A percentile compares a stretch with the other conserved stretches of the same genome.
Evolutionary conservation across 495 filamentous ascomycete genomes (phyloP).

Genomic region (Clavariopsis aquatica): DNA sequence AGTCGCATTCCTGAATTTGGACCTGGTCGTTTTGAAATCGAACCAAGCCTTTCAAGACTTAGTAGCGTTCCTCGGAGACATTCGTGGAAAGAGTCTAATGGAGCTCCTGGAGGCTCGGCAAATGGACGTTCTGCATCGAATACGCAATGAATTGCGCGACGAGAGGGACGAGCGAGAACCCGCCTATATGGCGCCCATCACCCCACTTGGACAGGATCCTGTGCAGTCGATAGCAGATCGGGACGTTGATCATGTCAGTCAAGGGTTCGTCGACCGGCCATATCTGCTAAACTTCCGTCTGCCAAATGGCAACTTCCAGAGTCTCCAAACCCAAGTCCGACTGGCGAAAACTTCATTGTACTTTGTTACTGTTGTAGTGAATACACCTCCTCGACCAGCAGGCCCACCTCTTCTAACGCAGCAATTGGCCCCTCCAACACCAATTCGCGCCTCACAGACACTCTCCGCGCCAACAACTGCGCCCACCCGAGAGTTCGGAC

Average conservation of each 20-base stretch:
- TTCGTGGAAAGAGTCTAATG: conserved; percentile 40
- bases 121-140: conserved; percentile 35
- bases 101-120: conserved; percentile 37
- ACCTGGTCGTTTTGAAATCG: conserved; percentile 44
- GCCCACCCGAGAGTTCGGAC: conserved; percentile 24
- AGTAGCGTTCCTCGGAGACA: conserved; percentile 33
- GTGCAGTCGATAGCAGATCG: conserved; percentile 35
- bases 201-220: conserved; percentile 37
- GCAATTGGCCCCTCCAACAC: conserved; percentile 36
- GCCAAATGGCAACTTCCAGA: conserved; percentile 22
- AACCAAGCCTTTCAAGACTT: conserved; percentile 44
- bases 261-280: conserved; percentile 31
- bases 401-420: conserved; percentile 32
- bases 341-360: conserved; percentile 41
- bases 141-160: conserved; percentile 42
- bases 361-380: conserved; percentile 40
- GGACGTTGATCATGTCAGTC: conserved; percentile 37
- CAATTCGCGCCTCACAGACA: conserved; percentile 25
- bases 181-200: conserved; percentile 48
- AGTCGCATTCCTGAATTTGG: conserved; percentile 43
- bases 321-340: conserved; percentile 31
- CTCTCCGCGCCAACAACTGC: conserved; percentile 29
- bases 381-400: conserved; percentile 15
- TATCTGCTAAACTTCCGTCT: conserved; percentile 36
- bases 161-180: conserved; percentile 47